A percentile compares a stretch with the other conserved stretches of the same genome.
Evolutionary conservation across 106 monocot genomes (phyloP).

Genomic region (Phalaenopsis aphrodite): DNA sequence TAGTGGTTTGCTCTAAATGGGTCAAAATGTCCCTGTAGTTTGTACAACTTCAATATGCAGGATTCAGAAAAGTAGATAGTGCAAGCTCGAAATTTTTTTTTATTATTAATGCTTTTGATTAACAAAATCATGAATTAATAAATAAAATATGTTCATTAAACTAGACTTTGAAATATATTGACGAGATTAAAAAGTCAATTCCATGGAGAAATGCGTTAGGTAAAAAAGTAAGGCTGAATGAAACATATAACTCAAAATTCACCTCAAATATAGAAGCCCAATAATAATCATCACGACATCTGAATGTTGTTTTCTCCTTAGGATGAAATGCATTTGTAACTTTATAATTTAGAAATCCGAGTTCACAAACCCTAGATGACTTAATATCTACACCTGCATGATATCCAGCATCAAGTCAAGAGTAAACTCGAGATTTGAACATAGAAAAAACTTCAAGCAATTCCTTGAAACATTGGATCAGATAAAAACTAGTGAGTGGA

Average conservation of each 20-base stretch:
- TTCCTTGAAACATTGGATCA: neutral
- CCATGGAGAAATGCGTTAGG: neutral
- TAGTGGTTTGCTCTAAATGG: neutral
- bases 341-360: constrained; percentile 66
- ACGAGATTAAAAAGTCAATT: neutral
- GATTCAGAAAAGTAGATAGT: neutral
- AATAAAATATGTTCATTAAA: neutral
- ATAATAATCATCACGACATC: constrained; percentile 91
- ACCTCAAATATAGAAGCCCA: constrained; percentile 99
- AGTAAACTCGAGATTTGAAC: neutral
- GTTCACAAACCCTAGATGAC: constrained; percentile 78
- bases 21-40: neutral
- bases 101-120: neutral
- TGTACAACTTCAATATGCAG: neutral
- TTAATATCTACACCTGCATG: constrained; percentile 85
- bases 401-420: constrained; percentile 8
- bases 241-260: constrained; percentile 10
- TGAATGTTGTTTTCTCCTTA: constrained; percentile 50
- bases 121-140: neutral
- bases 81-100: neutral
- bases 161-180: neutral
- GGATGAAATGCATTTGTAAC: constrained; percentile 53
- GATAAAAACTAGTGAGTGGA: neutral
- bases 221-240: neutral
- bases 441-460: neutral